A percentile compares a stretch with the other conserved stretches of the same genome.
Evolutionary conservation across 306 rosid genomes (phyloP).

Genomic region (Fragaria iinumae): DNA sequence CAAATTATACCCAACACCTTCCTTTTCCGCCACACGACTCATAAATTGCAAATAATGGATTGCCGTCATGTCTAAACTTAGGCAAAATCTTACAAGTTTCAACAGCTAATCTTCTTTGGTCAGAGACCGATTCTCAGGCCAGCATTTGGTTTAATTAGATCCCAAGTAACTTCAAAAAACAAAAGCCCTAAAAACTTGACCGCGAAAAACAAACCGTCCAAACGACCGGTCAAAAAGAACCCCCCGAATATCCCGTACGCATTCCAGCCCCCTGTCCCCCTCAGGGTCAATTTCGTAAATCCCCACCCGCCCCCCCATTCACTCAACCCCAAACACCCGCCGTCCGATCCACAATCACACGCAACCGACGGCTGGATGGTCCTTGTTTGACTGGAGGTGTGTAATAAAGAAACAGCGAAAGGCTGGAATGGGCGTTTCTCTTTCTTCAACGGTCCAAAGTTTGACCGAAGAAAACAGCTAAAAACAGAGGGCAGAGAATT

Average conservation of each 20-base stretch:
- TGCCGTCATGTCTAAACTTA: neutral
- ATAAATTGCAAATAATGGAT: neutral
- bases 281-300: slow-evolving; percentile 26
- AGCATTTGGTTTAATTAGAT: neutral
- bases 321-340: neutral
- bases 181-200: slow-evolving; percentile 14
- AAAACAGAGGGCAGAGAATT: slow-evolving; percentile 4
- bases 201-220: slow-evolving; percentile 25
- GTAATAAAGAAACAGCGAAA: slow-evolving; percentile 20
- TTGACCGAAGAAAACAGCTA: slow-evolving; percentile 41
- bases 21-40: accelerated
- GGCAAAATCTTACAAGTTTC: neutral
- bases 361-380: slow-evolving; percentile 21
- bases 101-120: neutral
- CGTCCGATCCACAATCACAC: slow-evolving; percentile 25
- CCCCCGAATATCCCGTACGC: slow-evolving; percentile 33
- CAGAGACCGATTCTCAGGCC: slow-evolving; percentile 14
- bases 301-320: neutral
- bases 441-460: slow-evolving; percentile 22
- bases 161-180: neutral
- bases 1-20: neutral
- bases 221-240: slow-evolving; percentile 31
- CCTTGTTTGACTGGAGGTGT: slow-evolving; percentile 34
- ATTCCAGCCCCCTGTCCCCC: neutral
- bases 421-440: slow-evolving; percentile 37